These are phyloP conservation scores for Pseudogymnoascus sp. DNA, from an alignment of 2,329 filamentous ascomycete species.

Conservation along the genomic window DNA sequence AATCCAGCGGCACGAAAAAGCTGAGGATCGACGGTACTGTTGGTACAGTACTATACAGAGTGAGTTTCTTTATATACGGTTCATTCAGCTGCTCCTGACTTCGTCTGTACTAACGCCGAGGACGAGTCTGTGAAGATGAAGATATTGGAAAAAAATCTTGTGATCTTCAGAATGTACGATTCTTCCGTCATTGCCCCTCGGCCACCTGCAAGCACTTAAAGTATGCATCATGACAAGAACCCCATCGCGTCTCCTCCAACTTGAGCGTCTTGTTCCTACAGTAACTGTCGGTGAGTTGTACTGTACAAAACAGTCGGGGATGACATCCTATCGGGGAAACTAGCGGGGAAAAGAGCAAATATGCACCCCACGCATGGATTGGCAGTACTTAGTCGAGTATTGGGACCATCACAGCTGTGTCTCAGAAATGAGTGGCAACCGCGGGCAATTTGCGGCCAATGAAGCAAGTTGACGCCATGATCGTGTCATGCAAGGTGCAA, in stretches of 20 bases:
- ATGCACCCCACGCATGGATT: conserved; percentile 9
- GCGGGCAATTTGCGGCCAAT: background rate
- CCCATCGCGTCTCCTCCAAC: background rate
- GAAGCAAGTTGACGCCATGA: background rate
- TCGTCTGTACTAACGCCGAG: background rate
- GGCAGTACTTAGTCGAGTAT: background rate
- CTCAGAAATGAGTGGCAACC: background rate
- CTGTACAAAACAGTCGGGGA: conserved; percentile 1
- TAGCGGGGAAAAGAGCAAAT: background rate
- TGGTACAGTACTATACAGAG: background rate
- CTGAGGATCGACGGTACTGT: background rate
- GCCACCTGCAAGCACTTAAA: background rate
- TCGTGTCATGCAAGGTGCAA: conserved; percentile 2
- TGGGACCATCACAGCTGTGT: background rate
- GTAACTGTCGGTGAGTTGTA: conserved; percentile 10
- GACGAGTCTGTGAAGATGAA: background rate
- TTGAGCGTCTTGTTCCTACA: background rate
- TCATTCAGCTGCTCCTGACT: background rate
- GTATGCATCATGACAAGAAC: background rate
- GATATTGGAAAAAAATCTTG: background rate
- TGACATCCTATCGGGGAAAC: conserved; percentile 5
- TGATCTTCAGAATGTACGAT: too few species aligned
- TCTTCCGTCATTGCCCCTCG: too few species aligned
- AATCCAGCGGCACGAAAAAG: background rate
- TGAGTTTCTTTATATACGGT: background rate